Percentiles rank a stretch among this genome's conserved stretches.
phyloP scores from a whole-genome alignment of 1,139 yeast species.

The Hanseniaspora sp. region DNA sequence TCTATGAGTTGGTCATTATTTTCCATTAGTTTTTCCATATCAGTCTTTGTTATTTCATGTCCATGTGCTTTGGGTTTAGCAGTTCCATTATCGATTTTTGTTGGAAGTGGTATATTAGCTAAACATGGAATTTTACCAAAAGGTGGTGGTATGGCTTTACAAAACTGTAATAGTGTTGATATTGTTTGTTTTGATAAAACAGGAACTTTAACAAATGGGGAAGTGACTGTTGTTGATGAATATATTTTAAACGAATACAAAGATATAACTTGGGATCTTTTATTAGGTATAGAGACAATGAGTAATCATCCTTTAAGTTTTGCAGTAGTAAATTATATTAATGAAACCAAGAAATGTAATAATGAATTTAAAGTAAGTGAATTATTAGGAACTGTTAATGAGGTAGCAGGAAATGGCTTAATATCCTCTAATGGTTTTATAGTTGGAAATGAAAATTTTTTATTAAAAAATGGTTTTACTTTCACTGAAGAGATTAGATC shows the following conservation, averaged over 20 bases:
- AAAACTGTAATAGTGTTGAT: conserved; percentile 55
- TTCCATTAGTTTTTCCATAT: conserved; percentile 66
- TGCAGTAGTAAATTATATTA: conserved; percentile 42
- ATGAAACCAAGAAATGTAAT: conserved; percentile 17
- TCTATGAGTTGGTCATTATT: conserved; percentile 58
- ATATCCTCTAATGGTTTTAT: conserved; percentile 30
- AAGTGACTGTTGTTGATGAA: conserved; percentile 36
- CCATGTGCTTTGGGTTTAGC: conserved; percentile 90
- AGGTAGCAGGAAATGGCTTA: conserved; percentile 50
- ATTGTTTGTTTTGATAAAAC: conserved; percentile 71
- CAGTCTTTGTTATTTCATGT: conserved; percentile 80
- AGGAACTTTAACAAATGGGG: conserved; percentile 60
- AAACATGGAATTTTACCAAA: conserved; percentile 62
- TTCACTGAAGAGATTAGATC: conserved; percentile 29
- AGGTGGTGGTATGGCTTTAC: conserved; percentile 77
- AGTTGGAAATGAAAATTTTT: conserved; percentile 55
- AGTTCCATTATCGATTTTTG: conserved; percentile 86
- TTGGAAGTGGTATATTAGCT: conserved; percentile 82
- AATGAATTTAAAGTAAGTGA: not conserved
- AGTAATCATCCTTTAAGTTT: conserved; percentile 62
- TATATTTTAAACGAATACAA: conserved; percentile 39
- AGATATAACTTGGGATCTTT: conserved; percentile 26
- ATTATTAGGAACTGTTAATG: conserved; percentile 27
- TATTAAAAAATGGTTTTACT: conserved; percentile 34
- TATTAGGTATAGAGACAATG: conserved; percentile 38